Base-by-base conservation (phyloP, 2,329 filamentous ascomycete genomes). In the Claviceps paspali region DNA sequence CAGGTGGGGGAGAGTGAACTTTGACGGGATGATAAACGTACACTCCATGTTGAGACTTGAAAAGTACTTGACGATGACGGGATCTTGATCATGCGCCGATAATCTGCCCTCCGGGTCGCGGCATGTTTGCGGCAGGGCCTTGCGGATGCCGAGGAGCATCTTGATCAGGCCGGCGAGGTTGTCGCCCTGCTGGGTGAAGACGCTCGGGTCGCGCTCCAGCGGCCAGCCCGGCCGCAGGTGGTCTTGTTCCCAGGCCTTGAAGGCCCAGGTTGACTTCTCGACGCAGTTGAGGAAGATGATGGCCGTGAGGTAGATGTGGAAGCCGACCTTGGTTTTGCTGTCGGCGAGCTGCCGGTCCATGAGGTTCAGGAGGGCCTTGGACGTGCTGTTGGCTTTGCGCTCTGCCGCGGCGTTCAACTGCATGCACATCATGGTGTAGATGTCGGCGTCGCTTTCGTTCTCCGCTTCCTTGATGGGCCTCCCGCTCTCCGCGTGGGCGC, bases 231-330 rank as follows among this genome's bases (percentile, higher is more conserved):
- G 64, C 2, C 69, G 64, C 19, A 77, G 63, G 35, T 70, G 68
- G 38, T 73, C 66, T 49, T 78, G 70, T 46, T 78, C 73, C 73
- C 74, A 80, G 2, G 71, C 73, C 43, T 77, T 76, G 57, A 79
- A 79, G 1, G 72, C 69, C 76, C 75, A 80, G 0, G 74, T 79
- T 0, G 73, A 74, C 56, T 79, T 79, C 50, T 80, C 76, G 11
- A 79, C 63, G 45, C 73, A 77, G 48, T 76, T 77, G 33, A 79
- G 64, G 43, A 79, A 68, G 38, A 79, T 68, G 38, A 79, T 53
- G 3, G 71, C 67, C 3, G 73, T 68, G 17, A 79, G 64, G 47
- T 75, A 79, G 55, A 76, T 70, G 45, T 67, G 67, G 47, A 76
- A 76, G 23, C 68, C 68, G 37, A 73, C 64, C 46, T 67, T 71